phyloP scores from a whole-genome alignment of 257 asterid species.

The Cruciata laevipes region DNA sequence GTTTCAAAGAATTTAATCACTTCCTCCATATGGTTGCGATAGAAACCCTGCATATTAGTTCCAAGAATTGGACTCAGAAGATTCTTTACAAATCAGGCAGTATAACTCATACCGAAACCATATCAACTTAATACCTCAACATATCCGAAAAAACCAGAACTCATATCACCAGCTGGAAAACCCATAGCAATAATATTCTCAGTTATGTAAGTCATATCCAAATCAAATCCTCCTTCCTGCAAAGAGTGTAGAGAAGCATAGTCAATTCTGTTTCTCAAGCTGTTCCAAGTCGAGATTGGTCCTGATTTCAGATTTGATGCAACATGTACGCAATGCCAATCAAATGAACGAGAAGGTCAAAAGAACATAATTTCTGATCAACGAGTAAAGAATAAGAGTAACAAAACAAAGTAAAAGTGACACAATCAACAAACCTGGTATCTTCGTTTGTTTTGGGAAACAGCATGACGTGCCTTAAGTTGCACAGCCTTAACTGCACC shows the following conservation, averaged over 20 bases:
- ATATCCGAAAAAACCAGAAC: conserved; percentile 94
- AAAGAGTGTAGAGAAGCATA: conserved; percentile 20
- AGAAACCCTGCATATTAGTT: conserved; percentile 61
- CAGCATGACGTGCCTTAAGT: conserved; percentile 88
- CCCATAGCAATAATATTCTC: conserved; percentile 98
- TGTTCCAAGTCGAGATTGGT: neutral
- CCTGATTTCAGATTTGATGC: neutral
- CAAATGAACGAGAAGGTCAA: neutral
- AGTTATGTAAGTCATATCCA: conserved; percentile 97
- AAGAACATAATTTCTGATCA: neutral
- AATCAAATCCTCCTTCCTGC: conserved; percentile 95
- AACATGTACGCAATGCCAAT: neutral
- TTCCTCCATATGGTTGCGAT: conserved; percentile 98
- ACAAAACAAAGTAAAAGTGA: neutral
- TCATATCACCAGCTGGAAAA: conserved; percentile 94
- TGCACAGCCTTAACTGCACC: conserved; percentile 93
- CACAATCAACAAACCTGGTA: conserved; percentile 60
- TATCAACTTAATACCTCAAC: conserved; percentile 58
- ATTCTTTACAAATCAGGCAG: conserved; percentile 1
- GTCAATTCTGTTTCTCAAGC: neutral
- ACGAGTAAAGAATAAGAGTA: neutral
- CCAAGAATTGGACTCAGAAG: conserved; percentile 20
- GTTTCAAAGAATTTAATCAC: conserved; percentile 93
- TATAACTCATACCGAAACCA: conserved; percentile 8
- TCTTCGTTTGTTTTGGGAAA: conserved; percentile 95